A percentile compares a stretch with the other conserved stretches of the same genome.
These are phyloP conservation scores for Annulohypoxylon bovei DNA, from an alignment of 495 filamentous ascomycete species.

Conservation along the genomic window DNA sequence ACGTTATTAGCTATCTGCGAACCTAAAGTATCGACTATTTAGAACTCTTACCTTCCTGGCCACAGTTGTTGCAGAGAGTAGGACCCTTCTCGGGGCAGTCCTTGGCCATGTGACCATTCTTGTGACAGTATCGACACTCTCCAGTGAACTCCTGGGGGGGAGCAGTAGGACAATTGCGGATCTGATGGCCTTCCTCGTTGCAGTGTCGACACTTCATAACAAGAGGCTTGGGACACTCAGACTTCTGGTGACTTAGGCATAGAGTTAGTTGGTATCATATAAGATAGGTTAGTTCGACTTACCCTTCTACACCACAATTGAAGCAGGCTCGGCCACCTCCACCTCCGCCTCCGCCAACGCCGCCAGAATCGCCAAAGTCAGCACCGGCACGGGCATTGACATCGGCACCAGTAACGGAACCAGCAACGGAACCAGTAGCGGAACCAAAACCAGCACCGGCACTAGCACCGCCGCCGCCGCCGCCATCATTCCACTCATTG, in stretches of 20 bases:
- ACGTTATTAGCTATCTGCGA: slow-evolving; percentile 6
- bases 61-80: slow-evolving; percentile 78
- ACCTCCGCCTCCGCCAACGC: slow-evolving; percentile 70
- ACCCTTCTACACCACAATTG: slow-evolving; percentile 82
- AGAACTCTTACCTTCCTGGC: slow-evolving; percentile 66
- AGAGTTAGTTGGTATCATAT: slow-evolving; percentile 25
- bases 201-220: slow-evolving; percentile 51
- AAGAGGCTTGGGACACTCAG: slow-evolving; percentile 59
- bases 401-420: neutral
- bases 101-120: slow-evolving; percentile 72
- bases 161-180: slow-evolving; percentile 71
- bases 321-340: slow-evolving; percentile 70
- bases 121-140: slow-evolving; percentile 78
- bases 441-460: neutral
- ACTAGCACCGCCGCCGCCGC: neutral
- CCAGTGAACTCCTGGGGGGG: slow-evolving; percentile 53
- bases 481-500: neutral
- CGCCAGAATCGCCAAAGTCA: slow-evolving; percentile 48
- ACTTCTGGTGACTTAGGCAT: slow-evolving; percentile 59
- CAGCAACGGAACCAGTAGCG: neutral
- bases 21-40: neutral
- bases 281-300: slow-evolving; percentile 38
- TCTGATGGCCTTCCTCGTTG: slow-evolving; percentile 67
- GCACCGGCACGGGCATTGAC: neutral
- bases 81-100: slow-evolving; percentile 77